These are phyloP conservation scores for Rhizophlyctis rosea DNA, from an alignment of 192 early-diverging fungal species.

Conservation along the genomic window DNA sequence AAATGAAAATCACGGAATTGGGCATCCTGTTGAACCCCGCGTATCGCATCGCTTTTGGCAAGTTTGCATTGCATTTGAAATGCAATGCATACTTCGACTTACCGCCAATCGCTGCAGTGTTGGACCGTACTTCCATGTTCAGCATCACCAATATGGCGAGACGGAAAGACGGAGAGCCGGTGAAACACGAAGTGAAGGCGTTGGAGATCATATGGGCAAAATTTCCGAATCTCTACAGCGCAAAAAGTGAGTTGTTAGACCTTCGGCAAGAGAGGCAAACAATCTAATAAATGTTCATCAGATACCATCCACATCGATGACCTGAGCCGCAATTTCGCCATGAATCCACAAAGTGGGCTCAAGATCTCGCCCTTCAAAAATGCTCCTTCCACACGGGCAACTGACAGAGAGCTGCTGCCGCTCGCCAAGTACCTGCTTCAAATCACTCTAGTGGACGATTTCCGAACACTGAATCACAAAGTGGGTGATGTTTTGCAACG, in stretches of 20 bases:
- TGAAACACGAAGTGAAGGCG: constrained; percentile 69
- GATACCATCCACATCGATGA: constrained; percentile 76
- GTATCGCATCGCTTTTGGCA: constrained; percentile 61
- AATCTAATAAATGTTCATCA: no score
- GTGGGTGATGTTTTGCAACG: constrained; percentile 3
- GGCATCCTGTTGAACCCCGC: constrained; percentile 60
- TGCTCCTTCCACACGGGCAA: constrained; percentile 35
- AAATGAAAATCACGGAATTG: constrained; percentile 72
- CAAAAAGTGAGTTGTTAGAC: constrained; percentile 1
- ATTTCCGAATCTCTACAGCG: constrained; percentile 5
- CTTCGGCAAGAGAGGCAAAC: no score
- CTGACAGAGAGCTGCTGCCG: constrained; percentile 58
- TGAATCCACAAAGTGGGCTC: constrained; percentile 62
- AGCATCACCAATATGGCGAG: constrained; percentile 48
- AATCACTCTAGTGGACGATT: constrained; percentile 48
- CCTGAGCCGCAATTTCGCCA: constrained; percentile 69
- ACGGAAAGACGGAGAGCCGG: constrained; percentile 42
- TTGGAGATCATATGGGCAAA: constrained; percentile 44
- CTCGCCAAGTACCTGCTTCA: constrained; percentile 59
- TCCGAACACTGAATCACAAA: constrained; percentile 60
- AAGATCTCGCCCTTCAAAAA: constrained; percentile 67
- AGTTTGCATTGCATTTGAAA: neutral
- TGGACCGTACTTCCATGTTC: constrained; percentile 72
- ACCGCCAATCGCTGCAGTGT: constrained; percentile 29
- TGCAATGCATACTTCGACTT: neutral